Percentiles rank a stretch among this genome's conserved stretches.
Conservation (phyloP, 2,329 filamentous ascomycete species). For the Pseudogymnoascus sp. region DNA sequence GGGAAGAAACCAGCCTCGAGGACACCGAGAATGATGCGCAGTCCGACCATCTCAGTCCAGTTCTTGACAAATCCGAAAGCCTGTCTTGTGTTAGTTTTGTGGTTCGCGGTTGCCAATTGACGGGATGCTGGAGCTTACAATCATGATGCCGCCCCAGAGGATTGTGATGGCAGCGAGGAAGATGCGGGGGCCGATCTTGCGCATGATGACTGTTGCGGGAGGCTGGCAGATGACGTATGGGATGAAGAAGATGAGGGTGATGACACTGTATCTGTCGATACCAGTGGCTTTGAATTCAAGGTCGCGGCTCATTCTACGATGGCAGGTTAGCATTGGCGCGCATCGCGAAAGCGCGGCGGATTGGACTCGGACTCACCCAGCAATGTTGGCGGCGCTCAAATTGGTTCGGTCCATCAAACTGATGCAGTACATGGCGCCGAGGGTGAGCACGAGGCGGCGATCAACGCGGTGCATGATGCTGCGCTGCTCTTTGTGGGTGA, state of each 20-base stretch:
- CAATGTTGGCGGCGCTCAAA: conserved; percentile 61
- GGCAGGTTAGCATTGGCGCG: background rate
- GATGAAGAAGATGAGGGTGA: conserved; percentile 67
- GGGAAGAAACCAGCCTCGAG: conserved; percentile 30
- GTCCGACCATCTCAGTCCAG: conserved; percentile 24
- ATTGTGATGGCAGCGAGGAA: conserved; percentile 45
- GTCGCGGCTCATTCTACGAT: background rate
- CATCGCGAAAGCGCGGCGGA: background rate
- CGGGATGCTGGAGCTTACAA: conserved; percentile 22
- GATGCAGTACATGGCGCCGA: conserved; percentile 64
- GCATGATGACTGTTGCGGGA: conserved; percentile 61
- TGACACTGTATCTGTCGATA: conserved; percentile 40
- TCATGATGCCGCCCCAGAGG: conserved; percentile 38
- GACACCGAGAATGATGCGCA: conserved; percentile 25
- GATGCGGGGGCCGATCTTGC: conserved; percentile 55
- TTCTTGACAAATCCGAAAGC: conserved; percentile 30
- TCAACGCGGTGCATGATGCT: conserved; percentile 66
- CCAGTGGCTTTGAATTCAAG: background rate
- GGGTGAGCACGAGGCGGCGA: conserved; percentile 52
- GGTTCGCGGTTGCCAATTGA: background rate
- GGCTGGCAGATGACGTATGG: conserved; percentile 67
- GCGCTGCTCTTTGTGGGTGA: conserved; percentile 55
- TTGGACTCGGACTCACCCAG: conserved; percentile 36
- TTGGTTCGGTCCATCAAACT: conserved; percentile 74
- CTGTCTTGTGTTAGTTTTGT: conserved; percentile 12